phyloP scores from a whole-genome alignment of 2,329 filamentous ascomycete genomes.

The Chlorencoelia australis region DNA sequence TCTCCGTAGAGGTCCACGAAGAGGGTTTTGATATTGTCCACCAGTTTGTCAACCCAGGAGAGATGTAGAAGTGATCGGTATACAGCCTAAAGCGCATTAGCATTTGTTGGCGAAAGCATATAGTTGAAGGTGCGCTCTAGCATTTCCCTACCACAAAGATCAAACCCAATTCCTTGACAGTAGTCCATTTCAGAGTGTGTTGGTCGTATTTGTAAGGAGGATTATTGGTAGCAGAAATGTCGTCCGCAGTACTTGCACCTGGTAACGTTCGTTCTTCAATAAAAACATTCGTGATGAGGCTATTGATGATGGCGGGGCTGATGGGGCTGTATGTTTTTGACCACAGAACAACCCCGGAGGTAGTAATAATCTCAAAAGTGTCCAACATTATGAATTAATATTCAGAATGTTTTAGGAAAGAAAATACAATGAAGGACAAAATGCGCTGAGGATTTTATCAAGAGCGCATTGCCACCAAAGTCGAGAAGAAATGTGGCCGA shows the following conservation, averaged over 20 bases:
- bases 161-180: constrained; percentile 82
- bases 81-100: too few relatives aligned
- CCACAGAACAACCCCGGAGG: constrained; percentile 94
- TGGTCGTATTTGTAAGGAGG: constrained; percentile 81
- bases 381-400: constrained; percentile 72
- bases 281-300: constrained; percentile 91
- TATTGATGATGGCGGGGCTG: constrained; percentile 78
- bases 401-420: too few relatives aligned
- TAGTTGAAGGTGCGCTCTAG: constrained; percentile 1
- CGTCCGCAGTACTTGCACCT: constrained; percentile 46
- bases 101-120: too few relatives aligned
- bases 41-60: constrained; percentile 92
- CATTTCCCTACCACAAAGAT: constrained; percentile 70
- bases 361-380: constrained; percentile 92
- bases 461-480: neutral
- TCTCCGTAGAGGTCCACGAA: constrained; percentile 87
- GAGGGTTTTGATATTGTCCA: constrained; percentile 88
- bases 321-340: constrained; percentile 76
- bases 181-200: constrained; percentile 90
- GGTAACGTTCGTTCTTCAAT: constrained; percentile 79
- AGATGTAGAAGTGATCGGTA: constrained; percentile 93
- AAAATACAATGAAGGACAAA: too few relatives aligned
- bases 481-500: constrained; percentile 3
- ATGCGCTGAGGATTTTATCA: too few relatives aligned
- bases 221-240: constrained; percentile 51